A percentile compares a stretch with the other conserved stretches of the same genome.
Evolutionary conservation across 345 rosid genomes (phyloP).

Genomic region (sweet orange (Citrus sinensis)): DVS_A1.0 CM039163.1:46618001-46618500

Average conservation of each 20-base stretch:
- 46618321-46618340: constrained; percentile 1
- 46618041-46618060: not conserved
- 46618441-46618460: not conserved
- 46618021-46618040: not conserved
- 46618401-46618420: not conserved
- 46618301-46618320: not conserved
- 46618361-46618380: constrained; percentile 5
- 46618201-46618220: not conserved
- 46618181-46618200: not conserved
- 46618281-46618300: not conserved
- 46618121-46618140: constrained; percentile 9
- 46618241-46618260: not conserved
- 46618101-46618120: not conserved
- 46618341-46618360: constrained; percentile 3
- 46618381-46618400: constrained; percentile 8
- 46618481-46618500: not conserved
- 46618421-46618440: not conserved
- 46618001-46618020: no score
- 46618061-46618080: not conserved
- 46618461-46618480: not conserved
- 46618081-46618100: not conserved
- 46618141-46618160: constrained; percentile 8
- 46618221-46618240: not conserved
- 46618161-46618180: constrained; percentile 10
- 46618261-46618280: not conserved